phyloP scores from a whole-genome alignment of 345 rosid genomes.

The Gossypium bickii region DNA sequence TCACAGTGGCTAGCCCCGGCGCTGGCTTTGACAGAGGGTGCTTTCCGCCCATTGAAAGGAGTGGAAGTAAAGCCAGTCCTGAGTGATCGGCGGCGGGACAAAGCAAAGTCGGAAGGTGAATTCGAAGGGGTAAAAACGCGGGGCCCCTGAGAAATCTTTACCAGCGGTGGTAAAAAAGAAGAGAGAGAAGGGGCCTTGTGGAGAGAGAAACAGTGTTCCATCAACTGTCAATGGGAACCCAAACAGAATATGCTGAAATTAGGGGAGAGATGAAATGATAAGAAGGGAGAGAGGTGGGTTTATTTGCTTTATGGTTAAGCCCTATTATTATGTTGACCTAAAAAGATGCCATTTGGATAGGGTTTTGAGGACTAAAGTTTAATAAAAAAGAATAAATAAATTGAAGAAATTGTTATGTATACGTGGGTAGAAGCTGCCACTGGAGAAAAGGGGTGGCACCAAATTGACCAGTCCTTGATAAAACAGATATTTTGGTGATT shows the following conservation, averaged over 20 bases:
- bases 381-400: no score
- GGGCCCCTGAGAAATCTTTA: not conserved
- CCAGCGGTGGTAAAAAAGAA: constrained; percentile 31
- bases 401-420: not conserved
- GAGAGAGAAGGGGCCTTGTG: constrained; percentile 19
- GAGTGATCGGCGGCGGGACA: not conserved
- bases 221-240: constrained; percentile 19
- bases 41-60: constrained; percentile 12
- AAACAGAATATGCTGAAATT: not conserved
- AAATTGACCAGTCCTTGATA: not conserved
- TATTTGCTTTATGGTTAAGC: not conserved
- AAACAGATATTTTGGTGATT: not conserved
- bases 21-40: constrained; percentile 29
- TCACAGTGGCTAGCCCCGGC: constrained; percentile 78
- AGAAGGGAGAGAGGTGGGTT: not conserved
- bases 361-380: not conserved
- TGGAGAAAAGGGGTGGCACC: not conserved
- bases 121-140: not conserved
- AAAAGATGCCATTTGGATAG: constrained; percentile 8
- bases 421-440: not conserved
- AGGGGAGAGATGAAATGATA: not conserved
- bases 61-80: not conserved
- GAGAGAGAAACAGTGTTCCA: constrained; percentile 50
- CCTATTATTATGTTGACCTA: not conserved
- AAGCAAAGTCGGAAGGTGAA: not conserved